Percentiles rank a stretch among this genome's conserved stretches.
Conservation (phyloP, 495 filamentous ascomycete genomes). For the Aspergillus homomorphus region DNA sequence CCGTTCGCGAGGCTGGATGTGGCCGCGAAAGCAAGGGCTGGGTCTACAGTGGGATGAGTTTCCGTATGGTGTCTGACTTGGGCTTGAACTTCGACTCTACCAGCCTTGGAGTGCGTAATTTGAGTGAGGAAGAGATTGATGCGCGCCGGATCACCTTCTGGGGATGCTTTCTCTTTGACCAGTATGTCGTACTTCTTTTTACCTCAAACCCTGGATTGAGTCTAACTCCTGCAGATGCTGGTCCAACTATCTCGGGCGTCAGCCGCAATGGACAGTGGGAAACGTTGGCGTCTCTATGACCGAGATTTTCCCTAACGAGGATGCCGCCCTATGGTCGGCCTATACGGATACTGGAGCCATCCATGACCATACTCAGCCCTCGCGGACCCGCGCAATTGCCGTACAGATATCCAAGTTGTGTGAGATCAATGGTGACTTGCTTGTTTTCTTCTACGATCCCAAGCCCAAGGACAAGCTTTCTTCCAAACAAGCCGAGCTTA, state of each 20-base stretch:
- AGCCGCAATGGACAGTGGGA: slow-evolving; percentile 78
- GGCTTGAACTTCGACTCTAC: slow-evolving; percentile 86
- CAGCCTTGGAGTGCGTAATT: slow-evolving; percentile 54
- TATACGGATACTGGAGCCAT: slow-evolving; percentile 81
- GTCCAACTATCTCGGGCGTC: slow-evolving; percentile 94
- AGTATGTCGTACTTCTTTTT: slow-evolving; percentile 45
- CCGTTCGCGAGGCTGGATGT: slow-evolving; percentile 92
- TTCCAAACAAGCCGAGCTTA: slow-evolving; percentile 77
- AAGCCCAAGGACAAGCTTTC: slow-evolving; percentile 54
- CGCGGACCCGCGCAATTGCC: slow-evolving; percentile 77
- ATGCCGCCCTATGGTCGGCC: slow-evolving; percentile 79
- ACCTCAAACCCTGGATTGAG: slow-evolving; percentile 6
- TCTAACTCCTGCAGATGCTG: slow-evolving; percentile 62
- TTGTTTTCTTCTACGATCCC: slow-evolving; percentile 89
- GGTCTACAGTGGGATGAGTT: slow-evolving; percentile 98
- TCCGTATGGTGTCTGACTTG: slow-evolving; percentile 95
- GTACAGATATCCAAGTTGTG: slow-evolving; percentile 79
- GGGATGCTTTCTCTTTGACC: slow-evolving; percentile 98
- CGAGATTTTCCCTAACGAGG: slow-evolving; percentile 88
- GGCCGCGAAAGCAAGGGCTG: slow-evolving; percentile 93
- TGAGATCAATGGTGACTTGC: slow-evolving; percentile 89
- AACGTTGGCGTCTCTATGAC: slow-evolving; percentile 82
- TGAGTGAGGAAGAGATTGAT: slow-evolving; percentile 83
- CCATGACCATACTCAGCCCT: slow-evolving; percentile 69
- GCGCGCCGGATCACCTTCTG: slow-evolving; percentile 90